Evolutionary conservation across 2,329 filamentous ascomycete species (phyloP).

Genomic region (Hymenoscyphus fraxineus): DNA sequence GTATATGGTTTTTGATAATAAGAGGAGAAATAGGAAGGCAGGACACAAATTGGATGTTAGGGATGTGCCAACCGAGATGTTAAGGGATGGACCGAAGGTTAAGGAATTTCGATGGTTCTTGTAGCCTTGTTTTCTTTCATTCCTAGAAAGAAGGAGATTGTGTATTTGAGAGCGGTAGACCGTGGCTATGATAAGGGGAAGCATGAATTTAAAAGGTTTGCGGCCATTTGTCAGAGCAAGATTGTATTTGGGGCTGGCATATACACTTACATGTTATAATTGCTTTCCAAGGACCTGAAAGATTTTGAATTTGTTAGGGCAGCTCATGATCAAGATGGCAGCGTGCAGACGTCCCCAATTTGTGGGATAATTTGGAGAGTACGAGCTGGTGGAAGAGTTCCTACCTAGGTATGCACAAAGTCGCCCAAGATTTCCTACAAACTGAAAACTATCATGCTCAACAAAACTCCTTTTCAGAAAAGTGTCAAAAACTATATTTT

Average conservation of each 20-base stretch:
- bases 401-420: too few relatives aligned
- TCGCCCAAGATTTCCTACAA: too few relatives aligned
- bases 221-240: background rate
- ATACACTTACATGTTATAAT: background rate
- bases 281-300: background rate
- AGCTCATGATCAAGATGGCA: too few relatives aligned
- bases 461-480: too few relatives aligned
- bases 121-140: slow-evolving; percentile 24
- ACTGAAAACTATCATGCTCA: too few relatives aligned
- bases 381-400: too few relatives aligned
- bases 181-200: background rate
- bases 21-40: slow-evolving; percentile 26
- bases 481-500: too few relatives aligned
- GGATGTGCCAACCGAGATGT: slow-evolving; percentile 53
- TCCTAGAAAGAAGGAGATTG: background rate
- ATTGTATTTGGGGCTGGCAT: background rate
- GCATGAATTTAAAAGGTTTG: background rate
- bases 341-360: too few relatives aligned
- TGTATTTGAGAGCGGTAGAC: slow-evolving; percentile 6
- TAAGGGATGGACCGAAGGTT: slow-evolving; percentile 51
- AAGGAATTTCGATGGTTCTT: slow-evolving; percentile 57
- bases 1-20: slow-evolving; percentile 58
- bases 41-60: slow-evolving; percentile 30
- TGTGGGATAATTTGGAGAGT: too few relatives aligned
- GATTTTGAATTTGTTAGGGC: too few relatives aligned